These are phyloP conservation scores for Trichaptum fuscoviolaceum DNA, from an alignment of 768 basidiomycete genomes.

Conservation along the genomic window DNA sequence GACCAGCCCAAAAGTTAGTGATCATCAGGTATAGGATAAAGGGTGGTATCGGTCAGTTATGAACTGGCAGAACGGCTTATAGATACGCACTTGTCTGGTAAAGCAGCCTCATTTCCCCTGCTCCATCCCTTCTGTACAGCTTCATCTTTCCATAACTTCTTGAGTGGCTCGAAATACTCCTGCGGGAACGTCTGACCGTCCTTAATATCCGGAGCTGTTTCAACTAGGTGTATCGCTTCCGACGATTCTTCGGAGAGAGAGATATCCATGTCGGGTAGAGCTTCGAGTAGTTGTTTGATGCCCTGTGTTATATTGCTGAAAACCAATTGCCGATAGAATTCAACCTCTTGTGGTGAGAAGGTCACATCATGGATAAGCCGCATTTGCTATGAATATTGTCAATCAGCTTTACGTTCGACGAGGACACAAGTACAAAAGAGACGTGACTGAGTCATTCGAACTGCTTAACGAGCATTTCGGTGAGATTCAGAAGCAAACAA, in stretches of 20 bases:
- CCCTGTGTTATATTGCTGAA: slow-evolving; percentile 91
- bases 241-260: slow-evolving; percentile 58
- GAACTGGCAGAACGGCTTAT: neutral
- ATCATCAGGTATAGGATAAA: neutral
- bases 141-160: slow-evolving; percentile 70
- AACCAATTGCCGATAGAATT: slow-evolving; percentile 85
- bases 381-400: slow-evolving; percentile 69
- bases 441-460: neutral
- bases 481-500: too few relatives aligned
- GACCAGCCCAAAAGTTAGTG: neutral
- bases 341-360: slow-evolving; percentile 77
- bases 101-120: slow-evolving; percentile 83
- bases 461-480: neutral
- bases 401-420: neutral
- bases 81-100: slow-evolving; percentile 82
- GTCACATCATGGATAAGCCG: slow-evolving; percentile 86
- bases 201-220: slow-evolving; percentile 62
- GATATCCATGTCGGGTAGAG: slow-evolving; percentile 87
- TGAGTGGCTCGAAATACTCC: slow-evolving; percentile 61
- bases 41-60: slow-evolving; percentile 2
- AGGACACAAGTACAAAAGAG: neutral
- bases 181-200: slow-evolving; percentile 79
- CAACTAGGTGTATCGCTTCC: slow-evolving; percentile 55
- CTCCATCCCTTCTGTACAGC: slow-evolving; percentile 71
- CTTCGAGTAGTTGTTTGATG: slow-evolving; percentile 74